phyloP scores from a whole-genome alignment of 805 yeast species.

The Monosporozyma yasuniensis region DNA sequence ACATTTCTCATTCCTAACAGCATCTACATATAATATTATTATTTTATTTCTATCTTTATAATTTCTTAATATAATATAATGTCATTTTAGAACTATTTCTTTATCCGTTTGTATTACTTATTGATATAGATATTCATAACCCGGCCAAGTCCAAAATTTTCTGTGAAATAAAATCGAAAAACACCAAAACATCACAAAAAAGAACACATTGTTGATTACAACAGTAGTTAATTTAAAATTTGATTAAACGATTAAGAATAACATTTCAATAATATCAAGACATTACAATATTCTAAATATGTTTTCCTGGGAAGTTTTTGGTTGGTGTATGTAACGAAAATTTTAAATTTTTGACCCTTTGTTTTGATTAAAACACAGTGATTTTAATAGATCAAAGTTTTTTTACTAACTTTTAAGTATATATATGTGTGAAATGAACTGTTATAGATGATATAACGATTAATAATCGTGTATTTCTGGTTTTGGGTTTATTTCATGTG shows the following conservation, averaged over 20 bases:
- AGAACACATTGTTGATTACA: background rate
- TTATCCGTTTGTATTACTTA: no score
- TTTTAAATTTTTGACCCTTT: background rate
- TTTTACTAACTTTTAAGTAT: background rate
- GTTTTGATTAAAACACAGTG: background rate
- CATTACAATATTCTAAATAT: conserved; percentile 3
- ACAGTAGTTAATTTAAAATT: background rate
- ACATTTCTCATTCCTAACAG: background rate
- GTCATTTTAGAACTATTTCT: no score
- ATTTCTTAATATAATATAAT: no score
- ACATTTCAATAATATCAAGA: background rate
- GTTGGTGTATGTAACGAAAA: conserved; percentile 27
- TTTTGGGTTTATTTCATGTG: background rate
- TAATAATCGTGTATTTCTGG: no score
- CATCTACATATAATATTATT: background rate
- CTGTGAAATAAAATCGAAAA: background rate
- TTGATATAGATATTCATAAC: no score
- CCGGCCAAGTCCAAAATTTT: background rate
- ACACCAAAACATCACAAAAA: background rate
- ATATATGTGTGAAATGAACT: background rate
- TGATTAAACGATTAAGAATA: background rate
- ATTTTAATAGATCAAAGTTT: background rate
- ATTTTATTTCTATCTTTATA: background rate
- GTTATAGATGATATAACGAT: background rate
- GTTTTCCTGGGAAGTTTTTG: conserved; percentile 29